Conservation (phyloP, 2,329 filamentous ascomycete genomes). For the Aspergillus quadricinctus region DNA sequence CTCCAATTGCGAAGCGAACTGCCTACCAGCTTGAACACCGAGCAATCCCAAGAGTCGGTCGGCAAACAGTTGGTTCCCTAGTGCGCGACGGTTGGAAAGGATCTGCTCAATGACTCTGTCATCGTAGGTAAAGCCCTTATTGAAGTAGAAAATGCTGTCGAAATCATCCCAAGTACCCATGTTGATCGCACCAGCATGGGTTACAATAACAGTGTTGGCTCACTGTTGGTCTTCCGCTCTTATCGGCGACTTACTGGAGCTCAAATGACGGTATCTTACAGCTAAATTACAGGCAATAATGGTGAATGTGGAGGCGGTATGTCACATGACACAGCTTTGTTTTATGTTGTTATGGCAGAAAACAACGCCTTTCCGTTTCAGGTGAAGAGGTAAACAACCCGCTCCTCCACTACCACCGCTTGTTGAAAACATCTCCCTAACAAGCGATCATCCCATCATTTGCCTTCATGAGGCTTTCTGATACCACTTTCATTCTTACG, state of each 20-base stretch:
- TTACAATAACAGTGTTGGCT: neutral
- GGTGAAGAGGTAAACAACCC: slow-evolving; percentile 37
- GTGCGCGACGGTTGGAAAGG: slow-evolving; percentile 59
- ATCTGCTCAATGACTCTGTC: slow-evolving; percentile 60
- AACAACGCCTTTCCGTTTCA: slow-evolving; percentile 28
- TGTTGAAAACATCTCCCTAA: slow-evolving; percentile 15
- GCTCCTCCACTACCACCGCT: slow-evolving; percentile 21
- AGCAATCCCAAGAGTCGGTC: slow-evolving; percentile 70
- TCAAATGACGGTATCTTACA: slow-evolving; percentile 12
- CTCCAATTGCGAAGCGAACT: slow-evolving; percentile 5
- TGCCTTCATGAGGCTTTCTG: slow-evolving; percentile 26
- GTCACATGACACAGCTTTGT: neutral
- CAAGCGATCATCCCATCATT: slow-evolving; percentile 13
- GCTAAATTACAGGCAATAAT: slow-evolving; percentile 10
- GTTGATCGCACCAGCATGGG: slow-evolving; percentile 9
- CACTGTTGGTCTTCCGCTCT: neutral
- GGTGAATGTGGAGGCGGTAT: slow-evolving; percentile 23
- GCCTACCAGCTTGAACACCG: slow-evolving; percentile 63
- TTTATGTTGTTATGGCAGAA: slow-evolving; percentile 31
- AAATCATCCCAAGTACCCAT: slow-evolving; percentile 57
- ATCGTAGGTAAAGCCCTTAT: slow-evolving; percentile 59
- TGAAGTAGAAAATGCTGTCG: slow-evolving; percentile 61
- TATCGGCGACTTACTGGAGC: neutral
- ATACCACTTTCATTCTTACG: slow-evolving; percentile 10
- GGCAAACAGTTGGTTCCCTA: slow-evolving; percentile 71